These are phyloP conservation scores for Diospyros kaki DNA, from an alignment of 148 eudicot species.

Conservation along the genomic window DNA sequence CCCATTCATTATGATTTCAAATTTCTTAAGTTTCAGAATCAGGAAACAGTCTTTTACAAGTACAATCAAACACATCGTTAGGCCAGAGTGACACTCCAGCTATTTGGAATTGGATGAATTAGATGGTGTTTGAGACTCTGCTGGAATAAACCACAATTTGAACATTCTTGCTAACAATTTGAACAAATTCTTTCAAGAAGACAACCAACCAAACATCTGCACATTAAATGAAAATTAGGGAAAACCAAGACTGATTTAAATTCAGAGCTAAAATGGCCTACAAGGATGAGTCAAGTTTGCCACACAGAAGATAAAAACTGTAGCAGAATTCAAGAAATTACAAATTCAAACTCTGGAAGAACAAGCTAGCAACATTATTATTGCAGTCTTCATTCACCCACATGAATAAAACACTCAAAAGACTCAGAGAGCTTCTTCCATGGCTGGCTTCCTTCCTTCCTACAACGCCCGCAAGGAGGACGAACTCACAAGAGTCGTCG, in stretches of 20 bases:
- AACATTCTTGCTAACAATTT: too few relatives aligned
- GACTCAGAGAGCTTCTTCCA: not conserved
- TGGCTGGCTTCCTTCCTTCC: not conserved
- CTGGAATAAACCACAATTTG: too few relatives aligned
- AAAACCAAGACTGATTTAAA: not conserved
- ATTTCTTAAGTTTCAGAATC: too few relatives aligned
- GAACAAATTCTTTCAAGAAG: too few relatives aligned
- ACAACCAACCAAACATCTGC: constrained; percentile 15
- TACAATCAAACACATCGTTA: too few relatives aligned
- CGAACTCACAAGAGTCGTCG: constrained; percentile 21
- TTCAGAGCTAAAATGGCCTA: not conserved
- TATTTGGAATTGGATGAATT: too few relatives aligned
- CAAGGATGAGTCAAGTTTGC: not conserved
- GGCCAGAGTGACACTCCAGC: too few relatives aligned
- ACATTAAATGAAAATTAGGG: not conserved
- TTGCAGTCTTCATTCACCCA: not conserved
- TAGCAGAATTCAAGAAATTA: constrained; percentile 15
- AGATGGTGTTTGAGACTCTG: too few relatives aligned
- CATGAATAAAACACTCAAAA: not conserved
- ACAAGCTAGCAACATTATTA: not conserved
- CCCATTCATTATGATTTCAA: too few relatives aligned
- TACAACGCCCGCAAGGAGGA: constrained; percentile 23
- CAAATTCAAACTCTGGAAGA: constrained; percentile 8
- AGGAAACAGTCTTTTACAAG: too few relatives aligned
- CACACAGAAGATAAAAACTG: constrained; percentile 1